Conservation (phyloP, 2,329 filamentous ascomycete genomes). For the Nemania sp. region DNA sequence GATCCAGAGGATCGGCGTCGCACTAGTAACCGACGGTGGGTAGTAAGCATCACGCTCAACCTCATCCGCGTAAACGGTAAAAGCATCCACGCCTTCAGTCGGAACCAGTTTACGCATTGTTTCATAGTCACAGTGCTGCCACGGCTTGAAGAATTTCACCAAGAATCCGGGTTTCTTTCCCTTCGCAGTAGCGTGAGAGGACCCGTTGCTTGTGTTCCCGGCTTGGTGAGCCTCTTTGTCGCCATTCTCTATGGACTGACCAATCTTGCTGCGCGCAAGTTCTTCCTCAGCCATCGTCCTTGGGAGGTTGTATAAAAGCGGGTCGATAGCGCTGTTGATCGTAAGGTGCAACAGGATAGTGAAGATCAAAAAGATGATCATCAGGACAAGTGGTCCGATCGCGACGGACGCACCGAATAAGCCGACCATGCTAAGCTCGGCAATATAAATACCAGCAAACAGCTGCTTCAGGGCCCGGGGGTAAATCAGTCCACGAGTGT, state of each 20-base stretch:
- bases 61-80: slow-evolving; percentile 63
- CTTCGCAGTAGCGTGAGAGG: slow-evolving; percentile 30
- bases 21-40: slow-evolving; percentile 68
- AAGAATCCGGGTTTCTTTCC: slow-evolving; percentile 61
- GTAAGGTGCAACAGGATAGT: slow-evolving; percentile 75
- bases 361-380: slow-evolving; percentile 76
- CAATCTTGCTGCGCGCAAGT: slow-evolving; percentile 32
- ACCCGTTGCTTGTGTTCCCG: slow-evolving; percentile 16
- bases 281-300: slow-evolving; percentile 64
- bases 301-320: slow-evolving; percentile 78
- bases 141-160: slow-evolving; percentile 74
- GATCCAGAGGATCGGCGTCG: slow-evolving; percentile 79
- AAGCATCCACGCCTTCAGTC: slow-evolving; percentile 48
- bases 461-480: slow-evolving; percentile 86
- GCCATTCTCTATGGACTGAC: slow-evolving; percentile 12
- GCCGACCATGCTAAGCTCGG: slow-evolving; percentile 80
- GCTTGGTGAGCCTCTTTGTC: slow-evolving; percentile 28
- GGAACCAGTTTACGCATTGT: slow-evolving; percentile 72
- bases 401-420: slow-evolving; percentile 73
- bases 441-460: slow-evolving; percentile 80
- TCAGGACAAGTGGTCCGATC: slow-evolving; percentile 71
- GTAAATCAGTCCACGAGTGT: slow-evolving; percentile 87
- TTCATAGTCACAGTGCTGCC: slow-evolving; percentile 73
- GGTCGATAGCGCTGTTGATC: slow-evolving; percentile 72
- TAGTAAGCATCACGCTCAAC: slow-evolving; percentile 71